These are phyloP conservation scores for Onygenales sp. DNA, from an alignment of 2,329 filamentous ascomycete species.

Conservation along the genomic window DNA sequence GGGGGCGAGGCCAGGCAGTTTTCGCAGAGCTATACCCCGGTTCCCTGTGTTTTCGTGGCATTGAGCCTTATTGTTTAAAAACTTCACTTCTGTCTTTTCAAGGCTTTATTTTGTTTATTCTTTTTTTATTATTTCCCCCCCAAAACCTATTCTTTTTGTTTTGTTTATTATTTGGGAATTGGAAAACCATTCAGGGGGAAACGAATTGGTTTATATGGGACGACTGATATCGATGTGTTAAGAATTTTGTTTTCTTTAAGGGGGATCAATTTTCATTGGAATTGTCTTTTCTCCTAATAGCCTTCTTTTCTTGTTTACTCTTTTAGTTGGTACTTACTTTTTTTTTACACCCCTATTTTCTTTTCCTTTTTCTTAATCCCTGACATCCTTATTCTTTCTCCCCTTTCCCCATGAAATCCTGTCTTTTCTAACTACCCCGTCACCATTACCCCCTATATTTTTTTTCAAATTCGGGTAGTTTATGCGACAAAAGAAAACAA, in stretches of 20 bases:
- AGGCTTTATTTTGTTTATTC: constrained; percentile 9
- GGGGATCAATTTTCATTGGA: background rate
- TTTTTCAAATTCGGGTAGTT: background rate
- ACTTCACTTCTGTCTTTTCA: constrained; percentile 16
- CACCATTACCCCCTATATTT: background rate
- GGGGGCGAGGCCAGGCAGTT: constrained; percentile 4
- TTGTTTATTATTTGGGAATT: constrained; percentile 4
- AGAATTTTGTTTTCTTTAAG: background rate
- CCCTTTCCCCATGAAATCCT: background rate
- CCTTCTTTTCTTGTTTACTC: constrained; percentile 13
- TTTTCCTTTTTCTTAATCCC: background rate
- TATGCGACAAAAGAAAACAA: background rate
- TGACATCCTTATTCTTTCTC: background rate
- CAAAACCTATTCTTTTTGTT: background rate
- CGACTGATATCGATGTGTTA: background rate
- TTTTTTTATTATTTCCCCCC: constrained; percentile 2
- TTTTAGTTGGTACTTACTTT: constrained; percentile 8
- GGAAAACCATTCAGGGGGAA: background rate
- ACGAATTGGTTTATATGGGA: background rate
- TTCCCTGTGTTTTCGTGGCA: constrained; percentile 16
- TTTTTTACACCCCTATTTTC: constrained; percentile 11
- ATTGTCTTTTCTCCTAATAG: background rate
- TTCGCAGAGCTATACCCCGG: constrained; percentile 11
- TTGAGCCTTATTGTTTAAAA: constrained; percentile 15
- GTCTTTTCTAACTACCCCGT: background rate